Evolutionary conservation across 2,329 filamentous ascomycete genomes (phyloP).

Genomic region (Colletotrichum sp.): DNA sequence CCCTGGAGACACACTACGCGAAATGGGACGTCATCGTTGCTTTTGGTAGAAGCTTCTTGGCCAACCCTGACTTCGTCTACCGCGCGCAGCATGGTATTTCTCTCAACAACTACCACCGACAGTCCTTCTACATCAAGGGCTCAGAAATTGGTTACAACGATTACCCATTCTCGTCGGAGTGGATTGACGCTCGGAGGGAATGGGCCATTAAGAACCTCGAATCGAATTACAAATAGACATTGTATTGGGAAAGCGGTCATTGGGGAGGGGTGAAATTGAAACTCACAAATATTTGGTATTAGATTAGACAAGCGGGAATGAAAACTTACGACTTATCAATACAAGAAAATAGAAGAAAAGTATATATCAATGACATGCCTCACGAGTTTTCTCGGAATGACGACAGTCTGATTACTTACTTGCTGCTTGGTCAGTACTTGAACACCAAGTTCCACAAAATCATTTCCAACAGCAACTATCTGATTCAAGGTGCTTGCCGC

Average conservation of each 20-base stretch:
- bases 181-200: background rate
- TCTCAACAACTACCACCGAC: slow-evolving; percentile 28
- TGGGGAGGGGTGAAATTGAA: background rate
- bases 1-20: slow-evolving; percentile 28
- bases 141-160: slow-evolving; percentile 13
- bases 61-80: slow-evolving; percentile 33
- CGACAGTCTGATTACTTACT: background rate
- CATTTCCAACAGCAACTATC: background rate
- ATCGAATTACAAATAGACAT: background rate
- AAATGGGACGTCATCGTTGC: slow-evolving; percentile 33
- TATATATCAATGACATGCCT: background rate
- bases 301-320: background rate
- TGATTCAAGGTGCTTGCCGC: background rate
- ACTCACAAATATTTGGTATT: background rate
- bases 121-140: slow-evolving; percentile 26
- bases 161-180: slow-evolving; percentile 1
- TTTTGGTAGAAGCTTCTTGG: slow-evolving; percentile 31
- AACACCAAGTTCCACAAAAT: background rate
- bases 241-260: background rate
- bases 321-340: background rate
- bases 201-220: background rate
- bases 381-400: background rate
- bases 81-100: slow-evolving; percentile 26
- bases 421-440: background rate
- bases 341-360: background rate